These are phyloP conservation scores for Starmerella potacharoeniae DNA, from an alignment of 805 yeast species.

Conservation along the genomic window DNA sequence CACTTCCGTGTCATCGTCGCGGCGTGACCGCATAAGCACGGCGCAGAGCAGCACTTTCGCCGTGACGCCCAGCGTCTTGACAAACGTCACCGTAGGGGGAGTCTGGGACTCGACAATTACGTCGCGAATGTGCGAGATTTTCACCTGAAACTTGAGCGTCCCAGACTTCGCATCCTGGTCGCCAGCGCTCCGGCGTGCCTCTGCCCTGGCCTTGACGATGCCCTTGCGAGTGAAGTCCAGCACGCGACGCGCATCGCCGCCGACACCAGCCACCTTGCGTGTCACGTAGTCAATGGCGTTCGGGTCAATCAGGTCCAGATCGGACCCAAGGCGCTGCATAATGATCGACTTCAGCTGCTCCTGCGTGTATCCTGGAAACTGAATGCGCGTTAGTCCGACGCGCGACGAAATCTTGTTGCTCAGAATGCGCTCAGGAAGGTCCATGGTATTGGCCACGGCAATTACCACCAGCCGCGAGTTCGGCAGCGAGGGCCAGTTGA, in stretches of 20 bases:
- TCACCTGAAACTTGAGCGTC: conserved; percentile 35
- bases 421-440: conserved; percentile 77
- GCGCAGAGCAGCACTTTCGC: conserved; percentile 66
- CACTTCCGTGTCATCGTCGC: conserved; percentile 61
- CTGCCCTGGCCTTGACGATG: conserved; percentile 44
- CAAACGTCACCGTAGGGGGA: conserved; percentile 55
- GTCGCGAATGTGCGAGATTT: conserved; percentile 48
- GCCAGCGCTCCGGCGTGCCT: conserved; percentile 4
- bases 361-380: conserved; percentile 79
- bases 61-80: conserved; percentile 51
- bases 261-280: conserved; percentile 87
- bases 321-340: conserved; percentile 48
- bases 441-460: conserved; percentile 97
- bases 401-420: conserved; percentile 86
- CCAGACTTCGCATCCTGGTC: conserved; percentile 18
- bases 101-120: conserved; percentile 72
- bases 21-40: conserved; percentile 47
- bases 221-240: conserved; percentile 80
- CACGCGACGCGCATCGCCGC: conserved; percentile 95
- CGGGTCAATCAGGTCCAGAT: conserved; percentile 6
- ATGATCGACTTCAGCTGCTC: conserved; percentile 69
- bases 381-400: conserved; percentile 74
- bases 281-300: conserved; percentile 81
- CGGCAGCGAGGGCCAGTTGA: conserved; percentile 90
- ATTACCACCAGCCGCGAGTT: conserved; percentile 72